These are phyloP conservation scores for Daucus carota DNA, from an alignment of 129 eudicot genomes.

Conservation along the genomic window DNA sequence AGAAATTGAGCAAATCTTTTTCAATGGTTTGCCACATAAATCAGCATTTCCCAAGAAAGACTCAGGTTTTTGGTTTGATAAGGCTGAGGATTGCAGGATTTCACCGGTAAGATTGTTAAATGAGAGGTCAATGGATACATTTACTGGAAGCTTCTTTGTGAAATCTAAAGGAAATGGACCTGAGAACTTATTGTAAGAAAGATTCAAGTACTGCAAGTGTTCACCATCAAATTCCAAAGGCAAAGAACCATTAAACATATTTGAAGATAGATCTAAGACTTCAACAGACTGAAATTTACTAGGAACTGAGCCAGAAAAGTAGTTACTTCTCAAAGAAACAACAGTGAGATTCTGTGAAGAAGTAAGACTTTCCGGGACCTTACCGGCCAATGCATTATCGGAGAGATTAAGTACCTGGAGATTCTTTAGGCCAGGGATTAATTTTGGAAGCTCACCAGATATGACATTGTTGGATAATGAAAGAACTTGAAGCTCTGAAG, in stretches of 20 bases:
- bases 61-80: conserved; percentile 42
- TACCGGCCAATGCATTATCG: conserved; percentile 55
- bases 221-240: conserved; percentile 62
- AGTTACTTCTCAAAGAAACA: conserved; percentile 54
- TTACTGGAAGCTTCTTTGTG: conserved; percentile 36
- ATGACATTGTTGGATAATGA: conserved; percentile 54
- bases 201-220: conserved; percentile 47
- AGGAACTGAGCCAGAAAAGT: conserved; percentile 54
- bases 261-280: conserved; percentile 63
- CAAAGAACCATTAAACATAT: conserved; percentile 44
- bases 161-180: conserved; percentile 43
- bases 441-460: conserved; percentile 55
- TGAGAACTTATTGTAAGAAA: conserved; percentile 56
- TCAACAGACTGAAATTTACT: conserved; percentile 35
- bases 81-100: conserved; percentile 39
- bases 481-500: conserved; percentile 48
- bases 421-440: background rate
- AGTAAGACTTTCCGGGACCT: conserved; percentile 37
- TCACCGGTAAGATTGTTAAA: conserved; percentile 62
- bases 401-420: conserved; percentile 56
- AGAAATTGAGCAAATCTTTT: conserved; percentile 50
- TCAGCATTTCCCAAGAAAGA: conserved; percentile 53
- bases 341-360: conserved; percentile 39
- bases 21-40: conserved; percentile 73
- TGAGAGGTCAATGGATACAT: conserved; percentile 60